Evolutionary conservation across 257 asterid species (phyloP).

Genomic region (Rauvolfia tetraphylla): DNA sequence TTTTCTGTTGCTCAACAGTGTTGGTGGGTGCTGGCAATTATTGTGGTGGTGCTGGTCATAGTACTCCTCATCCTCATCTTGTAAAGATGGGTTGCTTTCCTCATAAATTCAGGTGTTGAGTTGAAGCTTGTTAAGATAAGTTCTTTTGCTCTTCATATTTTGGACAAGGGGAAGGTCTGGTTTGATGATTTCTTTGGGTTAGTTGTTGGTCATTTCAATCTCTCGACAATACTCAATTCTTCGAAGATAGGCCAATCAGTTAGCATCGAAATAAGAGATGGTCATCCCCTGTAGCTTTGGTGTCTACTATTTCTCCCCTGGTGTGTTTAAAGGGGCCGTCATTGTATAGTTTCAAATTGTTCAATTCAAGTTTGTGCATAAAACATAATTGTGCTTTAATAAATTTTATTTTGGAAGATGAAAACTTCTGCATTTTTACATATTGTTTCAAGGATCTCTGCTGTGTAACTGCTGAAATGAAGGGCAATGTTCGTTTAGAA

Average conservation of each 20-base stretch:
- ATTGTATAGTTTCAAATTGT: neutral
- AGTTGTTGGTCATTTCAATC: neutral
- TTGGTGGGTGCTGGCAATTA: slow-evolving; percentile 24
- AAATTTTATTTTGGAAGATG: neutral
- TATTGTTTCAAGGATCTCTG: neutral
- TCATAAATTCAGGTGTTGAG: neutral
- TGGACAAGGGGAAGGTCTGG: neutral
- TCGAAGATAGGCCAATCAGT: neutral
- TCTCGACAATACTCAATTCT: neutral
- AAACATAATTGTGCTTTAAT: neutral
- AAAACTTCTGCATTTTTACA: neutral
- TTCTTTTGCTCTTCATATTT: neutral
- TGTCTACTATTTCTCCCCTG: neutral
- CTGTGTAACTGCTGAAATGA: neutral
- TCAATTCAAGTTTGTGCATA: neutral
- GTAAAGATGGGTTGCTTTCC: neutral
- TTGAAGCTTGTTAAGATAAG: neutral
- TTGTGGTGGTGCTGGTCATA: slow-evolving; percentile 18
- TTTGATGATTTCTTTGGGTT: neutral
- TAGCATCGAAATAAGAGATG: neutral
- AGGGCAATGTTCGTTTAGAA: neutral
- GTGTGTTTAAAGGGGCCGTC: neutral
- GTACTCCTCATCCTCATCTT: slow-evolving; percentile 15
- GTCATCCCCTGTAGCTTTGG: neutral
- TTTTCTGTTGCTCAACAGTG: slow-evolving; percentile 16